phyloP scores from a whole-genome alignment of 2,329 filamentous ascomycete species.

The Aspergillus cejpii region DNA sequence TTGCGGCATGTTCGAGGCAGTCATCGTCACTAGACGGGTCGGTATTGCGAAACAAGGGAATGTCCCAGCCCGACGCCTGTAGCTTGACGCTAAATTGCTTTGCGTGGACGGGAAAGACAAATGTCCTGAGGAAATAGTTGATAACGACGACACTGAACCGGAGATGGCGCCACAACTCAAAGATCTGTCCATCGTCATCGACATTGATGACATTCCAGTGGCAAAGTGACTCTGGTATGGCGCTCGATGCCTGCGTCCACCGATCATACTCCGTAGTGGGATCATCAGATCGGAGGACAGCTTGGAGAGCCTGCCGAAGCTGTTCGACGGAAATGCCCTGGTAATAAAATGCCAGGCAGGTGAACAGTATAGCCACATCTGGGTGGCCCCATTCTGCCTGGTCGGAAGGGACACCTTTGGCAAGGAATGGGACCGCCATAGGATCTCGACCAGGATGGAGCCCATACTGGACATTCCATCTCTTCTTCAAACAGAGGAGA shows the following conservation, averaged over 20 bases:
- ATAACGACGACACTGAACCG: slow-evolving; percentile 47
- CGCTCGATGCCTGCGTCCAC: slow-evolving; percentile 39
- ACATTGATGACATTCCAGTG: slow-evolving; percentile 55
- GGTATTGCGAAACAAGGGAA: slow-evolving; percentile 43
- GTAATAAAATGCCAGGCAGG: slow-evolving; percentile 63
- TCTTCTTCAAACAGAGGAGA: slow-evolving; percentile 53
- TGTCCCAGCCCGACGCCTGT: slow-evolving; percentile 61
- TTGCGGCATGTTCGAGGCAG: slow-evolving; percentile 9
- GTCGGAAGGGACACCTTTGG: slow-evolving; percentile 58
- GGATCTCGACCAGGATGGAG: slow-evolving; percentile 45
- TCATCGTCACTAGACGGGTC: slow-evolving; percentile 8
- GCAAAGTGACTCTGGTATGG: slow-evolving; percentile 43
- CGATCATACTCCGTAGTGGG: slow-evolving; percentile 51
- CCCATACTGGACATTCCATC: slow-evolving; percentile 63
- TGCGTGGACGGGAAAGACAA: slow-evolving; percentile 60
- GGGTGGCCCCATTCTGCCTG: slow-evolving; percentile 63
- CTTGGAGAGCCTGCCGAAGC: slow-evolving; percentile 45
- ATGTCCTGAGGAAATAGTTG: slow-evolving; percentile 56
- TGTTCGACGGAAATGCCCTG: slow-evolving; percentile 48
- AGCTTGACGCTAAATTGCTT: slow-evolving; percentile 60
- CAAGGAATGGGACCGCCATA: slow-evolving; percentile 58
- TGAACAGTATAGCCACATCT: slow-evolving; percentile 59
- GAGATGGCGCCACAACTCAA: slow-evolving; percentile 47
- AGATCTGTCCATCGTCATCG: slow-evolving; percentile 49
- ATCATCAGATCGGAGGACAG: slow-evolving; percentile 51